Evolutionary conservation across 495 filamentous ascomycete genomes (phyloP).

Genomic region (Endocarpon pusillum): DNA sequence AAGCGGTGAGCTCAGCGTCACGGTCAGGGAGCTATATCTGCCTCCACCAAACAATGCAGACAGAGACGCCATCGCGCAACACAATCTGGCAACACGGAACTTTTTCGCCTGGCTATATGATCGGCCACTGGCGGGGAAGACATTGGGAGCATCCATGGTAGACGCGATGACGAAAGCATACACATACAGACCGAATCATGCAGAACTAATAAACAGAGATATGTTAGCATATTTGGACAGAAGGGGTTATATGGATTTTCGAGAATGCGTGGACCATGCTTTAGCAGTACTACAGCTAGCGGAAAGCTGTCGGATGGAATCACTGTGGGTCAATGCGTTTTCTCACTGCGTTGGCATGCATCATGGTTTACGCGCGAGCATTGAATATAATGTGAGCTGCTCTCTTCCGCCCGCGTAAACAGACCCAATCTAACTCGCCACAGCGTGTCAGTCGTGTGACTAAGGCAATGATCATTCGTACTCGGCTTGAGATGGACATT

Average conservation of each 20-base stretch:
- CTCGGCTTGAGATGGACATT: slow-evolving; percentile 43
- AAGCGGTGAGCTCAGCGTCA: too few species aligned
- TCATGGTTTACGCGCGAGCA: slow-evolving; percentile 27
- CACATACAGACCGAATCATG: too few species aligned
- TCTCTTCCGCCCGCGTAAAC: neutral
- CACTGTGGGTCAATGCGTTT: slow-evolving; percentile 46
- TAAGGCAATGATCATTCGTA: slow-evolving; percentile 40
- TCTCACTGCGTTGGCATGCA: slow-evolving; percentile 53
- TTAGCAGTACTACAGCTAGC: slow-evolving; percentile 41
- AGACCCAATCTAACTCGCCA: slow-evolving; percentile 5
- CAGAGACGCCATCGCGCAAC: too few species aligned
- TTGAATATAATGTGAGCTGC: slow-evolving; percentile 36
- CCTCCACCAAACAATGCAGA: too few species aligned
- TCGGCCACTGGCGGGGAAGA: too few species aligned
- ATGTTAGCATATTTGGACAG: slow-evolving; percentile 42
- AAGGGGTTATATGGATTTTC: slow-evolving; percentile 43
- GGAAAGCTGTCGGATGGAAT: slow-evolving; percentile 36
- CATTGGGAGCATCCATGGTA: too few species aligned
- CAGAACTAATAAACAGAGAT: too few species aligned
- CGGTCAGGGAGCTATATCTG: too few species aligned
- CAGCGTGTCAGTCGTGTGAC: slow-evolving; percentile 36
- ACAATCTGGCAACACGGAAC: too few species aligned
- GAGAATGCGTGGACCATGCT: slow-evolving; percentile 39
- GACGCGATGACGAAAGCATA: too few species aligned
- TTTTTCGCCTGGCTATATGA: too few species aligned